Conservation (phyloP, 495 filamentous ascomycete genomes). For the Penicillium ochrochloron region DNA sequence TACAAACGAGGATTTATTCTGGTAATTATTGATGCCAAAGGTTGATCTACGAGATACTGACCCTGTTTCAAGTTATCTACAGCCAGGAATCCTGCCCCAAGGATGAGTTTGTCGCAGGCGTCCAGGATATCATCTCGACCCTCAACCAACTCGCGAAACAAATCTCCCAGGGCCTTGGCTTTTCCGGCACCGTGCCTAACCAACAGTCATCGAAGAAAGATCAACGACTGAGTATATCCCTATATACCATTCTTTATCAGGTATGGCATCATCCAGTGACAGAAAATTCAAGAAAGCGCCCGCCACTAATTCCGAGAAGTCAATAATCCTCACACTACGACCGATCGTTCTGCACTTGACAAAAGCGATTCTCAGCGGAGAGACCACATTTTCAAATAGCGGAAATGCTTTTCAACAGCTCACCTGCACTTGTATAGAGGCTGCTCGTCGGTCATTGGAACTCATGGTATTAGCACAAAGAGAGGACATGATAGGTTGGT, state of each 20-base stretch:
- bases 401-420: conserved; percentile 8
- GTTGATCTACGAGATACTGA: background rate
- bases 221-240: conserved; percentile 9
- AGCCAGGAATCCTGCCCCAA: conserved; percentile 9
- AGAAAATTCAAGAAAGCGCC: background rate
- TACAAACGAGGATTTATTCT: conserved; percentile 13
- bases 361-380: conserved; percentile 9
- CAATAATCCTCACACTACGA: conserved; percentile 14
- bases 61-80: conserved; percentile 2
- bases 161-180: background rate
- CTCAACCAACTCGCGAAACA: conserved; percentile 7
- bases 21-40: background rate
- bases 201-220: conserved; percentile 6
- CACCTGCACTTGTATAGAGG: conserved; percentile 15
- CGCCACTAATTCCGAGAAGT: background rate
- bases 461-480: conserved; percentile 9
- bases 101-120: conserved; percentile 5
- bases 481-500: conserved; percentile 17
- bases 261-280: background rate
- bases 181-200: background rate
- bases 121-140: conserved; percentile 15
- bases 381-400: conserved; percentile 8
- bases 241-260: conserved; percentile 14
- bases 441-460: conserved; percentile 12
- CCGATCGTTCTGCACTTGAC: conserved; percentile 13